These are phyloP conservation scores for Pseudogymnoascus sp. DNA, from an alignment of 2,329 filamentous ascomycete genomes.

Conservation along the genomic window DNA sequence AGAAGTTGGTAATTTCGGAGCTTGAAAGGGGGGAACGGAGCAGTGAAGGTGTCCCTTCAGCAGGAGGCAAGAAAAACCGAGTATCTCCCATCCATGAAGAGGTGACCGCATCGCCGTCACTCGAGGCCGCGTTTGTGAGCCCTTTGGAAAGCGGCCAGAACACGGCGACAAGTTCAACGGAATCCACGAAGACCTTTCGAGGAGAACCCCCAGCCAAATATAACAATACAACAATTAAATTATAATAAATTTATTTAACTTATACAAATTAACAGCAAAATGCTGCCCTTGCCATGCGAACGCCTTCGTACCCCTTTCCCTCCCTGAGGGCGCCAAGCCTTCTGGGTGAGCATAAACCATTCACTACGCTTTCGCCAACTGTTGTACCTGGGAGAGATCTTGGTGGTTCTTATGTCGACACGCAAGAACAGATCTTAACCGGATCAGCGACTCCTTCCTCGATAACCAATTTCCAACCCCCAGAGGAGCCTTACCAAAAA, in stretches of 20 bases:
- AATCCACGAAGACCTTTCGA: constrained; percentile 60
- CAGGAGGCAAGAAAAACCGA: constrained; percentile 32
- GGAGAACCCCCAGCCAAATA: constrained; percentile 54
- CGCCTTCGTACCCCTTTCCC: constrained; percentile 81
- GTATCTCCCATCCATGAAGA: constrained; percentile 67
- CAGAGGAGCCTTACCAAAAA: constrained; percentile 34
- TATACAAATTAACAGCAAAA: no score
- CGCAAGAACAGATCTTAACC: constrained; percentile 50
- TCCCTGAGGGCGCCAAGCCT: constrained; percentile 49
- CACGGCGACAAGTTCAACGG: constrained; percentile 54
- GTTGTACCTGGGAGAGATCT: constrained; percentile 34
- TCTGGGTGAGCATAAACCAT: constrained; percentile 49
- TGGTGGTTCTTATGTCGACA: constrained; percentile 31
- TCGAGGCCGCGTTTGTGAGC: constrained; percentile 35
- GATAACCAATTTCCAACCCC: constrained; percentile 53
- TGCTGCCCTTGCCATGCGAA: constrained; percentile 48
- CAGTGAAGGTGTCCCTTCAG: constrained; percentile 29
- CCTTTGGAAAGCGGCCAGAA: constrained; percentile 25
- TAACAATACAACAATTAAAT: no score
- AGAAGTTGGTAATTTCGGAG: constrained; percentile 39
- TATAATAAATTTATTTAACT: no score
- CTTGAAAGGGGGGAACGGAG: constrained; percentile 41
- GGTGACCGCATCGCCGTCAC: constrained; percentile 31
- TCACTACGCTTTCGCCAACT: constrained; percentile 55
- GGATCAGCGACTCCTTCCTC: constrained; percentile 55